These are phyloP conservation scores for Endothia cerciana DNA, from an alignment of 2,329 filamentous ascomycete genomes.

Conservation along the genomic window DNA sequence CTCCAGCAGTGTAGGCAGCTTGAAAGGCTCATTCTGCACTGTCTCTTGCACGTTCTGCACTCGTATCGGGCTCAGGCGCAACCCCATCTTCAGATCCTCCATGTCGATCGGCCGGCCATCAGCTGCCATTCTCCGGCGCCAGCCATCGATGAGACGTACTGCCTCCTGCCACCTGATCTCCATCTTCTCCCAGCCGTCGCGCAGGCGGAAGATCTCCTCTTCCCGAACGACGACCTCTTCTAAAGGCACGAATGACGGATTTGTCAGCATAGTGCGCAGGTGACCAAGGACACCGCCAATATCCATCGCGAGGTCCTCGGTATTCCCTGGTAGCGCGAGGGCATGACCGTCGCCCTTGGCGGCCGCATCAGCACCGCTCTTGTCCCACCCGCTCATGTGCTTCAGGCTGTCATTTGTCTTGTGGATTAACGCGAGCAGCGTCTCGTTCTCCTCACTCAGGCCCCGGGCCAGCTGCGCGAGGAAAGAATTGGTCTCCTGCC, in stretches of 20 bases:
- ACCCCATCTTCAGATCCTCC: conserved; percentile 69
- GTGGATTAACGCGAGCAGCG: conserved; percentile 71
- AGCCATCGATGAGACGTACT: conserved; percentile 86
- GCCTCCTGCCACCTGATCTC: conserved; percentile 89
- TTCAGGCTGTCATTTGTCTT: conserved; percentile 73
- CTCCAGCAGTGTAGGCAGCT: conserved; percentile 54
- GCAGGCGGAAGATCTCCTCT: conserved; percentile 82
- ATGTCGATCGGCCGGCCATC: conserved; percentile 72
- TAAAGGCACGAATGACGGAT: conserved; percentile 93
- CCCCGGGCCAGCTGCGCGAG: conserved; percentile 81
- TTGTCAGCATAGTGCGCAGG: conserved; percentile 82
- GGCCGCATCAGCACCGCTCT: conserved; percentile 31
- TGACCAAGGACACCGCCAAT: conserved; percentile 80
- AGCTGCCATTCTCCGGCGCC: conserved; percentile 79
- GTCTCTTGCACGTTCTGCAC: conserved; percentile 57
- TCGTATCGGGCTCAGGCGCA: conserved; percentile 64
- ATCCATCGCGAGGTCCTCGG: conserved; percentile 72
- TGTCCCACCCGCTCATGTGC: conserved; percentile 66
- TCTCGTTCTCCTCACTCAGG: conserved; percentile 91
- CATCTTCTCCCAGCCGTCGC: conserved; percentile 91
- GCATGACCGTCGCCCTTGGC: conserved; percentile 34
- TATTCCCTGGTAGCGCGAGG: conserved; percentile 43
- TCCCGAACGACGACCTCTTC: conserved; percentile 94
- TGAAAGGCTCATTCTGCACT: conserved; percentile 40
- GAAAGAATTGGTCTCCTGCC: conserved; percentile 88